These are phyloP conservation scores for Mercurialis annua DNA, from an alignment of 345 rosid genomes.

Conservation along the genomic window DNA sequence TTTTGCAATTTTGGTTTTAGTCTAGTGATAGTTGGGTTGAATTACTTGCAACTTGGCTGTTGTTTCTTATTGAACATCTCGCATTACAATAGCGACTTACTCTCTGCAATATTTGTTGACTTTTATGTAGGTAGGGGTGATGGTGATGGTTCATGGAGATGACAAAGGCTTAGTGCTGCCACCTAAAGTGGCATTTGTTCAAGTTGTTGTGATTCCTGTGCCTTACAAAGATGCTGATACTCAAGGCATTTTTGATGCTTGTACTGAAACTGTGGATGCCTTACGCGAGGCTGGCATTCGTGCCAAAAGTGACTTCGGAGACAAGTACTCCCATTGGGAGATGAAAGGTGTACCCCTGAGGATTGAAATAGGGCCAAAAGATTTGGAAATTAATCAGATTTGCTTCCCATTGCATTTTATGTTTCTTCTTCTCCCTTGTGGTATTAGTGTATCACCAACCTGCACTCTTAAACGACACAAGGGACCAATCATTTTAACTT, in stretches of 20 bases:
- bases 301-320: constrained; percentile 77
- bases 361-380: constrained; percentile 95
- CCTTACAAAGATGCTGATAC: constrained; percentile 93
- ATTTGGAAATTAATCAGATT: constrained; percentile 77
- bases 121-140: constrained; percentile 72
- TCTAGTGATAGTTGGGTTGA: background rate
- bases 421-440: background rate
- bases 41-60: background rate
- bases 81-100: background rate
- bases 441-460: too few species aligned
- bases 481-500: too few species aligned
- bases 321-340: constrained; percentile 96
- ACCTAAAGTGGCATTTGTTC: constrained; percentile 84
- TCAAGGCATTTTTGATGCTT: constrained; percentile 81
- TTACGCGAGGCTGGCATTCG: constrained; percentile 68
- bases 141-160: constrained; percentile 99
- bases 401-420: constrained; percentile 5
- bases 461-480: too few species aligned
- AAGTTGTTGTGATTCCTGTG: constrained; percentile 85
- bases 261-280: constrained; percentile 61
- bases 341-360: constrained; percentile 96
- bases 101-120: background rate
- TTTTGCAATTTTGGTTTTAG: constrained; percentile 3
- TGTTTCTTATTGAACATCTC: background rate
- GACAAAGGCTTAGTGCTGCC: constrained; percentile 81